Conservation (phyloP, 768 basidiomycete species). For the Trametes sanguinea region DNA sequence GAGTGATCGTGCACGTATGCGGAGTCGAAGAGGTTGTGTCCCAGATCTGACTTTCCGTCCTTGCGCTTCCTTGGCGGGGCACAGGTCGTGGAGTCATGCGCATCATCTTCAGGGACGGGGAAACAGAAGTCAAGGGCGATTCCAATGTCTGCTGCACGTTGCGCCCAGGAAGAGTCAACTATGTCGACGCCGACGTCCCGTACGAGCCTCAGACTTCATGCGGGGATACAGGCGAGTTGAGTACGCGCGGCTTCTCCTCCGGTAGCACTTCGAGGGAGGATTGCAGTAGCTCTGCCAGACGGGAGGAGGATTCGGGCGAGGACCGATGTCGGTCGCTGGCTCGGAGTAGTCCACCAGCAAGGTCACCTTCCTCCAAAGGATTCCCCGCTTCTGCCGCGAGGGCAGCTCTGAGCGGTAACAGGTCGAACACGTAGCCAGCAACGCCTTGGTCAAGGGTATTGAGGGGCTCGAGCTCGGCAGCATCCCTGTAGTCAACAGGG, state of each 20-base stretch:
- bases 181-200: conserved; percentile 69
- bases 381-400: not conserved
- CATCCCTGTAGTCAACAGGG: conserved; percentile 55
- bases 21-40: conserved; percentile 71
- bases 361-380: not conserved
- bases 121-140: conserved; percentile 81
- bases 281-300: conserved; percentile 44
- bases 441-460: conserved; percentile 67
- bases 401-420: conserved; percentile 48
- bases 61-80: conserved; percentile 8
- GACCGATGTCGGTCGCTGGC: conserved; percentile 20
- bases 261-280: conserved; percentile 63
- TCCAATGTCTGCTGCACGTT: conserved; percentile 65
- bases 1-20: conserved; percentile 63
- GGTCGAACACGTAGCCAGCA: conserved; percentile 70
- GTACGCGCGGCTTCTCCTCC: conserved; percentile 59
- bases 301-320: conserved; percentile 4
- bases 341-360: conserved; percentile 1
- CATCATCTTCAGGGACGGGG: conserved; percentile 39
- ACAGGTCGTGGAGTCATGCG: not conserved
- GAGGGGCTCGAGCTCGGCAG: conserved; percentile 51
- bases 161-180: conserved; percentile 75
- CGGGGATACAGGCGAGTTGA: conserved; percentile 56
- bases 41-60: conserved; percentile 48
- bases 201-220: conserved; percentile 77